A percentile compares a stretch with the other conserved stretches of the same genome.
Conservation (phyloP, 805 yeast genomes). For the Isabelozyma rhagii region DNA sequence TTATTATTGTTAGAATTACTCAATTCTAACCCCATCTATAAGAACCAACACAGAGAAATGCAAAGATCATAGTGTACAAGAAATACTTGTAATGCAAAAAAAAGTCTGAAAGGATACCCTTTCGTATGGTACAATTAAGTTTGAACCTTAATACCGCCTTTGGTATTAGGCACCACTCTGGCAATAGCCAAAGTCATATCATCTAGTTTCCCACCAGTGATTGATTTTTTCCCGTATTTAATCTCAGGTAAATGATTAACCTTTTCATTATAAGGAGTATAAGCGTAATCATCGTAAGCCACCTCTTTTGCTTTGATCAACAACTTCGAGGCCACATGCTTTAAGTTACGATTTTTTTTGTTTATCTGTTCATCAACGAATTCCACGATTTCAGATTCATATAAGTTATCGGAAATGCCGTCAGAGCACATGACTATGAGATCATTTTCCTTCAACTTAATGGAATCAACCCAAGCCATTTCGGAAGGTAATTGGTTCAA, state of each 20-base stretch:
- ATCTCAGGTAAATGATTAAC: slow-evolving; percentile 40
- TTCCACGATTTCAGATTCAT: slow-evolving; percentile 44
- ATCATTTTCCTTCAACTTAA: slow-evolving; percentile 39
- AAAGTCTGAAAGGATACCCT: background rate
- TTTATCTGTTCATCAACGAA: slow-evolving; percentile 31
- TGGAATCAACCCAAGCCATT: slow-evolving; percentile 44
- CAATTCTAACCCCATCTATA: background rate
- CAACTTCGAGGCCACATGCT: slow-evolving; percentile 38
- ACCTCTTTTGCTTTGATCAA: slow-evolving; percentile 44
- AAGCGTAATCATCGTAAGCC: slow-evolving; percentile 52
- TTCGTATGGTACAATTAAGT: background rate
- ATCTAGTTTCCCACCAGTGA: slow-evolving; percentile 53
- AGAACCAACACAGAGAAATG: background rate
- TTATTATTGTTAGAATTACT: background rate
- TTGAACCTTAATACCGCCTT: background rate
- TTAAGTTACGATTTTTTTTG: slow-evolving; percentile 26
- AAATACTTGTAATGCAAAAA: background rate
- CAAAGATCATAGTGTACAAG: background rate
- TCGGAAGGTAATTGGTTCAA: slow-evolving; percentile 41
- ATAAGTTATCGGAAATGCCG: slow-evolving; percentile 53
- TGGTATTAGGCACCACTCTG: slow-evolving; percentile 25
- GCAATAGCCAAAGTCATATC: slow-evolving; percentile 53
- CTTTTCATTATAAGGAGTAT: slow-evolving; percentile 52
- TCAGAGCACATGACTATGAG: slow-evolving; percentile 48
- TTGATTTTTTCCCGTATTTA: slow-evolving; percentile 25